Conservation (phyloP, 176 grass and related monocot species). For the Zea luxurians region DNA sequence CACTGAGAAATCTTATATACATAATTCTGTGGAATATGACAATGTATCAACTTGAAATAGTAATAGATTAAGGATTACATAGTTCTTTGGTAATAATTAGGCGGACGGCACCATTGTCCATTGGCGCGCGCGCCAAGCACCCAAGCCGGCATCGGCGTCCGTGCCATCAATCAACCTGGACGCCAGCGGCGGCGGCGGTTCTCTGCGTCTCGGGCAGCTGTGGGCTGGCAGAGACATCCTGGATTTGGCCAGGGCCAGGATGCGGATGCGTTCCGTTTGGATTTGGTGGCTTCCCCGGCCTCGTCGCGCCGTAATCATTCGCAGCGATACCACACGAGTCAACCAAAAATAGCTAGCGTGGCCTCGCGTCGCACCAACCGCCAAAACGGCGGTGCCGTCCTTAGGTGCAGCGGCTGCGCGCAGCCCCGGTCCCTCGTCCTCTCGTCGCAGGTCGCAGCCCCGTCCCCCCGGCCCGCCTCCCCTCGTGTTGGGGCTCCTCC, state of each 20-base stretch:
- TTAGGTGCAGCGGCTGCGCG: slow-evolving; percentile 36
- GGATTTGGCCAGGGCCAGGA: slow-evolving; percentile 9
- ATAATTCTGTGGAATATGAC: too few relatives aligned
- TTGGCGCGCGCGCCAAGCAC: too few relatives aligned
- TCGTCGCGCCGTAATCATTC: slow-evolving; percentile 26
- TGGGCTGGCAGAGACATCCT: too few relatives aligned
- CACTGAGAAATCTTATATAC: too few relatives aligned
- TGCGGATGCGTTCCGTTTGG: neutral
- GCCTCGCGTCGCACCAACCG: neutral
- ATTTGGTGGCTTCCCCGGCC: slow-evolving; percentile 36
- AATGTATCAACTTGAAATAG: too few relatives aligned
- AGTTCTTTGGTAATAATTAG: too few relatives aligned
- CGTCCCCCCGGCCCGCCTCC: neutral
- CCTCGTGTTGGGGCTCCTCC: slow-evolving; percentile 37
- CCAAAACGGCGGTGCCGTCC: slow-evolving; percentile 44
- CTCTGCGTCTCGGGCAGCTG: too few relatives aligned
- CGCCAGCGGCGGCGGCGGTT: too few relatives aligned
- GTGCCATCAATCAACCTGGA: too few relatives aligned
- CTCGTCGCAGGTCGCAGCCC: neutral
- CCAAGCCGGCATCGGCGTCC: too few relatives aligned
- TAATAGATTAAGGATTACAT: too few relatives aligned
- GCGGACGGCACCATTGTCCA: too few relatives aligned
- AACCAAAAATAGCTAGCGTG: slow-evolving; percentile 45
- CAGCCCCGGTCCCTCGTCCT: neutral
- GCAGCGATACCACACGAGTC: slow-evolving; percentile 31